Base-by-base conservation (phyloP, 805 yeast species). In the Diddensiella transvaalensis region DNA sequence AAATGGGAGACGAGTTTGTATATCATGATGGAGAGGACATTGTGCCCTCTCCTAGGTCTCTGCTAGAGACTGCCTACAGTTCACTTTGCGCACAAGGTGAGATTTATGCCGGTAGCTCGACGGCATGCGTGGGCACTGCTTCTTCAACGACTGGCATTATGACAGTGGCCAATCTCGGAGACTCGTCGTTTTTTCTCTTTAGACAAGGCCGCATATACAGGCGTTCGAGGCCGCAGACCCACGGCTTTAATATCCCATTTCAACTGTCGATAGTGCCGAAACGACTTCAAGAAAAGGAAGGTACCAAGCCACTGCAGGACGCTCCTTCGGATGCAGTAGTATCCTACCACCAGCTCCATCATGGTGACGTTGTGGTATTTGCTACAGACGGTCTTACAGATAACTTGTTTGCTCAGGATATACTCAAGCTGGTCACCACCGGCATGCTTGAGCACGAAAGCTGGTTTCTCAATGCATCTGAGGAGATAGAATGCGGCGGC, bases 321-420 rank as follows among this genome's bases (percentile, higher is more conserved):
- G 63, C 71, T 6, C 96, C 96, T 1, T 60, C 66, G 0, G 79
- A 76, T 51, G 85, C 93, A 0, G 95, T 85, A 55, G 75, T 71
- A 46, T 82, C 83, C 58, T 65, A 67, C 1, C 84, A 85, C 72
- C 76, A 85, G 54, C 70, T 91, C 37, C 62, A 80, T 59, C 77
- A 77, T 46, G 80, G 82, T 43, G 99, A 91, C 64, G 69, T 93
- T 17, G 77, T 91, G 3, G 63, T 93, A 44, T 82, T 91, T 61
- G 95, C 95, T 36, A 88, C 97, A 0, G 99, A 91, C 68, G 99
- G 99, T 24, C 84, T 91, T 42, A 82, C 87, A 23, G 99, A 91
- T 65, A 91, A 91, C 63, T 78, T 91, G 33, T 74, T 78, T 13
- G 73, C 83, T 1, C 78, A 79, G 40, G 96, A 88, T 60, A 81